These are phyloP conservation scores for Pythium sukuiense DNA, from an alignment of 352 stramenopile genomes.

Conservation along the genomic window DNA sequence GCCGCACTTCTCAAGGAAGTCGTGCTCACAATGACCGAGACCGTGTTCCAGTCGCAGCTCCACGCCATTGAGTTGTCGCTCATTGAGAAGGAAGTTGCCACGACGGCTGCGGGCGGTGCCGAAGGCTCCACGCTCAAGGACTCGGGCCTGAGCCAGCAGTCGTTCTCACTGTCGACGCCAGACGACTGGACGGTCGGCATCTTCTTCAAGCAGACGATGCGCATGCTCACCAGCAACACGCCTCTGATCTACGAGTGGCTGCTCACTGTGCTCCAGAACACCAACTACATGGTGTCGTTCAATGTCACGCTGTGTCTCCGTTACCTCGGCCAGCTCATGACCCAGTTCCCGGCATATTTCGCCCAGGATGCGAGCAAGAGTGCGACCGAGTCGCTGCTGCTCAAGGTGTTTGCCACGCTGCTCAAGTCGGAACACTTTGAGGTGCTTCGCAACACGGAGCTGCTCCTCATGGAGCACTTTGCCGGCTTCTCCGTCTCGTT, in stretches of 20 bases:
- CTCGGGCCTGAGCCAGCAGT: conserved; percentile 34
- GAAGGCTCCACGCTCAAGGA: conserved; percentile 31
- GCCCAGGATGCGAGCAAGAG: conserved; percentile 17
- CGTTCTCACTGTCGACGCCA: conserved; percentile 36
- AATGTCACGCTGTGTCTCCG: conserved; percentile 70
- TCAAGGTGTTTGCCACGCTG: conserved; percentile 57
- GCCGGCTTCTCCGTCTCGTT: conserved; percentile 47
- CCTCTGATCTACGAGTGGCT: conserved; percentile 58
- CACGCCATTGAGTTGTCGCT: conserved; percentile 41
- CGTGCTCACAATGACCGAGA: conserved; percentile 40
- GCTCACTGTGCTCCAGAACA: conserved; percentile 56
- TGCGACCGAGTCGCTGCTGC: conserved; percentile 32
- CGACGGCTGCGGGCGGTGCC: not conserved
- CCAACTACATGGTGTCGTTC: conserved; percentile 69
- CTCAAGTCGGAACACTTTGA: conserved; percentile 74
- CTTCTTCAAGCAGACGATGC: conserved; percentile 59
- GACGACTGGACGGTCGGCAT: conserved; percentile 35
- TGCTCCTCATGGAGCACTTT: conserved; percentile 76
- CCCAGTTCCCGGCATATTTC: conserved; percentile 68
- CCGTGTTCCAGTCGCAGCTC: conserved; percentile 45
- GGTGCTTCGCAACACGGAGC: conserved; percentile 61
- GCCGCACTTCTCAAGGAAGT: conserved; percentile 42
- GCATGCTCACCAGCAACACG: conserved; percentile 50
- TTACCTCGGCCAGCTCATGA: conserved; percentile 60
- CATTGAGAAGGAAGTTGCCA: conserved; percentile 29